Evolutionary conservation across 208 protist genomes (phyloP).

Genomic region (Histomonas meleagridis): DNA sequence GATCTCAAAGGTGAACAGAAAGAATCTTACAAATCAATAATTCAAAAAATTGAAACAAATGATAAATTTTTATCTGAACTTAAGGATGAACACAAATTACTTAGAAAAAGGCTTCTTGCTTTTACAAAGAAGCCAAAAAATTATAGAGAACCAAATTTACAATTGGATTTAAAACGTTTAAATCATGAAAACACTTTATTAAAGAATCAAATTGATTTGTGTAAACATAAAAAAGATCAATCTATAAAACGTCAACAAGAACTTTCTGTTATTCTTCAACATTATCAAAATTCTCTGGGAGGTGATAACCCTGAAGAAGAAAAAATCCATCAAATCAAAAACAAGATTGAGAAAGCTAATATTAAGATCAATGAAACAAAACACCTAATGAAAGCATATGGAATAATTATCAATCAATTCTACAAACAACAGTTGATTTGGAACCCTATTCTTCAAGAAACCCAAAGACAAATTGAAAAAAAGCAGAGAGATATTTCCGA

Average conservation of each 20-base stretch:
- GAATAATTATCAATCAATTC: not conserved
- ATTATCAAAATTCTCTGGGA: not conserved
- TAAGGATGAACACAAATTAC: not conserved
- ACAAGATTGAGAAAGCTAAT: not conserved
- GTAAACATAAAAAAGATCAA: not conserved
- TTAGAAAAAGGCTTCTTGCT: not conserved
- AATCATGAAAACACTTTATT: not conserved
- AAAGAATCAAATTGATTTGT: not conserved
- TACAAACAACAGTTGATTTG: not conserved
- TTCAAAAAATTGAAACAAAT: constrained; percentile 18
- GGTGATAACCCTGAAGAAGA: not conserved
- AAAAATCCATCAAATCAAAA: not conserved
- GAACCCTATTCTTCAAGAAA: not conserved
- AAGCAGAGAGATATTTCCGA: not conserved
- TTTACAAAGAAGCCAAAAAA: not conserved
- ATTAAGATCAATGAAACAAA: not conserved
- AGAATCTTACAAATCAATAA: not conserved
- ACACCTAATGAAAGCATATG: not conserved
- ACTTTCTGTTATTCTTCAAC: not conserved
- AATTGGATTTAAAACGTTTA: not conserved
- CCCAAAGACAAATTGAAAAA: not conserved
- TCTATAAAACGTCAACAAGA: not conserved
- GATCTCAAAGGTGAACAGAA: constrained; percentile 16
- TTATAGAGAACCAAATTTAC: not conserved
- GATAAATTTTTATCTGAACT: not conserved